Conservation (phyloP, 1,139 yeast genomes). For the Candida glucosophila region DNA sequence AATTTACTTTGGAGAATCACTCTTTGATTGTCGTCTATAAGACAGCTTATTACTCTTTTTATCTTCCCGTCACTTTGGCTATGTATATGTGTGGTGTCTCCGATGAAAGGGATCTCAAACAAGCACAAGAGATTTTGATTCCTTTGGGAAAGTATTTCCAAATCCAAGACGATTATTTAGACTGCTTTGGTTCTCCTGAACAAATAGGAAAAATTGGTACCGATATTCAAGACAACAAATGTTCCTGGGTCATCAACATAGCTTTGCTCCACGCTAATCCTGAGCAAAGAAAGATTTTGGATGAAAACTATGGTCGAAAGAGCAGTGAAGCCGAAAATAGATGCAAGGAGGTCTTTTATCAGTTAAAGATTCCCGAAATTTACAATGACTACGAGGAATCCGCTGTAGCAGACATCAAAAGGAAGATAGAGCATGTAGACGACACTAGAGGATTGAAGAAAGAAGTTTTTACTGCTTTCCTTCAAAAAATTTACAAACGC, state of each 20-base stretch:
- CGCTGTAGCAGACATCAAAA: constrained; percentile 55
- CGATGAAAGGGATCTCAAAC: constrained; percentile 68
- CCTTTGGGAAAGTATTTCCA: constrained; percentile 99
- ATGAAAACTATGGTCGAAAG: constrained; percentile 84
- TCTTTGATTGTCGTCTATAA: constrained; percentile 92
- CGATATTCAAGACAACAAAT: constrained; percentile 96
- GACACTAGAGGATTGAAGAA: constrained; percentile 89
- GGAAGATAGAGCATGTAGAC: constrained; percentile 62
- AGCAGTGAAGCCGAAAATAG: constrained; percentile 58
- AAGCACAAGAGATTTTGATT: constrained; percentile 78
- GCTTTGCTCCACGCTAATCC: constrained; percentile 74
- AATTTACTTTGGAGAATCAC: constrained; percentile 83
- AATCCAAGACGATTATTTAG: constrained; percentile 95
- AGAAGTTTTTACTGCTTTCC: constrained; percentile 74
- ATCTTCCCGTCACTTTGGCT: constrained; percentile 94
- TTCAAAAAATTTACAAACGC: constrained; percentile 90
- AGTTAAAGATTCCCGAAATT: constrained; percentile 60
- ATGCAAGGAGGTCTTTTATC: constrained; percentile 69
- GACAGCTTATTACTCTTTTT: constrained; percentile 96
- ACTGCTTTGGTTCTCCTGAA: constrained; percentile 95
- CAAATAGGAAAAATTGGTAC: constrained; percentile 98
- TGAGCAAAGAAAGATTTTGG: constrained; percentile 76
- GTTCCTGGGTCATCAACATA: constrained; percentile 95
- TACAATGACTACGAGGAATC: constrained; percentile 80
- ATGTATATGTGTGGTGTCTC: constrained; percentile 85